Evolutionary conservation across 306 rosid species (phyloP).

Genomic region (Cajanus cajan): DNA sequence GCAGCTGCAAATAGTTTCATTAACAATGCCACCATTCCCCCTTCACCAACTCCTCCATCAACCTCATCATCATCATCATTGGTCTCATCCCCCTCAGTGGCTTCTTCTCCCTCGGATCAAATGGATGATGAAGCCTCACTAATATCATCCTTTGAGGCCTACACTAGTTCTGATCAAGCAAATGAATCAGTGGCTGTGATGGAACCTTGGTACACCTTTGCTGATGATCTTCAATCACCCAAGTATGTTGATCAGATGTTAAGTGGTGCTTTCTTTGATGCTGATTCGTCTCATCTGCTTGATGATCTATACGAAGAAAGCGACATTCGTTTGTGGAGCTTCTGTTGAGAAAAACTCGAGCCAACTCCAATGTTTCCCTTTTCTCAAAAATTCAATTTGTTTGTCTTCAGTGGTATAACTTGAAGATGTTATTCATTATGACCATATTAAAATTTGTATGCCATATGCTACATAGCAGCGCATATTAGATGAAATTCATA

Average conservation of each 20-base stretch:
- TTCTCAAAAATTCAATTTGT: constrained; percentile 32
- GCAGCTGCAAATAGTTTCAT: constrained; percentile 64
- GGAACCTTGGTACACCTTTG: constrained; percentile 69
- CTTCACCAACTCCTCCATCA: constrained; percentile 31
- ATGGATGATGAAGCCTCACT: constrained; percentile 50
- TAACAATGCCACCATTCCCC: constrained; percentile 26
- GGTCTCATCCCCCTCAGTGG: constrained; percentile 49
- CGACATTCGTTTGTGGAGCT: constrained; percentile 84
- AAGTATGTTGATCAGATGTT: constrained; percentile 69
- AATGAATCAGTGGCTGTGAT: constrained; percentile 45
- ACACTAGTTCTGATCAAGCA: constrained; percentile 16
- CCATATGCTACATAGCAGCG: constrained; percentile 18
- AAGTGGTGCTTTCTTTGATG: constrained; percentile 54
- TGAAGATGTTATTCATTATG: constrained; percentile 56
- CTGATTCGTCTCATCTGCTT: constrained; percentile 52
- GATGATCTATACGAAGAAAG: constrained; percentile 74
- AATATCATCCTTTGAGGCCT: constrained; percentile 35
- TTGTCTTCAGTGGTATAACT: constrained; percentile 32
- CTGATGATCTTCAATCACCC: constrained; percentile 49
- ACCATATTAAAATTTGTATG: constrained; percentile 28
- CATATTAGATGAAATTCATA: constrained; percentile 36
- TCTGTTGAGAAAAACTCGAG: constrained; percentile 52
- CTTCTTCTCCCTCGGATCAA: constrained; percentile 45
- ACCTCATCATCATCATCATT: constrained; percentile 60
- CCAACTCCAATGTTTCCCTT: constrained; percentile 16